A percentile compares a stretch with the other conserved stretches of the same genome.
Evolutionary conservation across 2,329 filamentous ascomycete genomes (phyloP).

Genomic region (Diaporthe longicolla): DNA sequence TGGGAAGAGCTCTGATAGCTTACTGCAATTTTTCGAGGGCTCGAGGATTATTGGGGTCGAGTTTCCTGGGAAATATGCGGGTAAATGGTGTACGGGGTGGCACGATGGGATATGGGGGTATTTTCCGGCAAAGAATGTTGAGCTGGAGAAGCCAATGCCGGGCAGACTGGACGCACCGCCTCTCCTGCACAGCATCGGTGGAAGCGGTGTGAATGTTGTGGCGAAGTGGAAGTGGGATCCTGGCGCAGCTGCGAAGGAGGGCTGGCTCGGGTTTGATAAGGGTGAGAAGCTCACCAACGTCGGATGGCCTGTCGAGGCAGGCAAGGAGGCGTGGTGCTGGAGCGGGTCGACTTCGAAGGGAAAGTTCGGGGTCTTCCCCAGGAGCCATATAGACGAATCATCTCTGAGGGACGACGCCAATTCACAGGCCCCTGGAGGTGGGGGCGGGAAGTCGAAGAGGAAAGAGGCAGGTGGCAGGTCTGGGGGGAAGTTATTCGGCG

Average conservation of each 20-base stretch:
- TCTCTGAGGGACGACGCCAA: constrained; percentile 31
- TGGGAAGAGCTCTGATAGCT: constrained; percentile 48
- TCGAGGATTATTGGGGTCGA: constrained; percentile 65
- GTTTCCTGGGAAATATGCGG: constrained; percentile 65
- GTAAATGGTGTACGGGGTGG: constrained; percentile 71
- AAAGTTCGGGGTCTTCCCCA: constrained; percentile 53
- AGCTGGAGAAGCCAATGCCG: constrained; percentile 62
- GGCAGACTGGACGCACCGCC: constrained; percentile 50
- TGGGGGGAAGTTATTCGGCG: constrained; percentile 33
- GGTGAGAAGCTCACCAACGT: constrained; percentile 78
- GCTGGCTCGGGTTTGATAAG: constrained; percentile 75
- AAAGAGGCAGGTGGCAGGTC: constrained; percentile 34
- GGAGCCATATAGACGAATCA: constrained; percentile 37
- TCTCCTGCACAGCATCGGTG: constrained; percentile 59
- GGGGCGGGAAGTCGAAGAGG: constrained; percentile 22
- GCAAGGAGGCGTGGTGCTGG: constrained; percentile 54
- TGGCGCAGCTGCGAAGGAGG: constrained; percentile 55
- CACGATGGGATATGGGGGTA: constrained; percentile 67
- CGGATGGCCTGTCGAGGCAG: constrained; percentile 52
- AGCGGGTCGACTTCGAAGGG: constrained; percentile 53
- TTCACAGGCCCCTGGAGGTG: neutral
- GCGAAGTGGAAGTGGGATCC: constrained; percentile 68
- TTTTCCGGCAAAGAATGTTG: constrained; percentile 64
- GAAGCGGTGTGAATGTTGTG: constrained; percentile 62
- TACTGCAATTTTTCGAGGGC: constrained; percentile 60